These are phyloP conservation scores for Kondoa subrosea DNA, from an alignment of 768 basidiomycete genomes.

Conservation along the genomic window DNA sequence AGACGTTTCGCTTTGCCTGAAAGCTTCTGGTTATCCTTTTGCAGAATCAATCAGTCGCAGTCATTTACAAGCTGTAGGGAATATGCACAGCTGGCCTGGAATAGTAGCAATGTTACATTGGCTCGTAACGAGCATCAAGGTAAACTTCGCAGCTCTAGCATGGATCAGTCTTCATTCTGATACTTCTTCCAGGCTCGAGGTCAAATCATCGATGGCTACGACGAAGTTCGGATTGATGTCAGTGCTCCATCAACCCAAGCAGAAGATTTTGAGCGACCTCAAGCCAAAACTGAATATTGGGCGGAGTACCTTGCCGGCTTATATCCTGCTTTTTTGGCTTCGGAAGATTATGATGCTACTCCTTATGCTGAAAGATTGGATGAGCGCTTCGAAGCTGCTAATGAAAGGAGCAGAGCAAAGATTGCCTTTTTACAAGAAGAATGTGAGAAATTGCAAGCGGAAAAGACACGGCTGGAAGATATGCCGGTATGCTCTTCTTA, in stretches of 20 bases:
- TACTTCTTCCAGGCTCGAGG: slow-evolving; percentile 13
- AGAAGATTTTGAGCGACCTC: slow-evolving; percentile 30
- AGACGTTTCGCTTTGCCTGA: slow-evolving; percentile 59
- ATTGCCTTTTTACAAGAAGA: slow-evolving; percentile 35
- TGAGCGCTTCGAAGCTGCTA: slow-evolving; percentile 18
- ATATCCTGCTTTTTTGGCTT: slow-evolving; percentile 59
- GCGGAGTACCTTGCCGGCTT: slow-evolving; percentile 19
- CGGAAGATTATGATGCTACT: slow-evolving; percentile 47
- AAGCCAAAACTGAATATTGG: slow-evolving; percentile 24
- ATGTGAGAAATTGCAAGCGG: slow-evolving; percentile 20
- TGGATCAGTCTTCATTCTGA: background rate
- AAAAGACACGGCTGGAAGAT: background rate
- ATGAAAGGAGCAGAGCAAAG: slow-evolving; percentile 28
- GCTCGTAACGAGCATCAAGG: slow-evolving; percentile 73
- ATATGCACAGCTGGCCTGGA: slow-evolving; percentile 80
- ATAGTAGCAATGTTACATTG: slow-evolving; percentile 79
- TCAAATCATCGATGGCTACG: slow-evolving; percentile 13
- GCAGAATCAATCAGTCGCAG: slow-evolving; percentile 61
- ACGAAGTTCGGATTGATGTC: slow-evolving; percentile 37
- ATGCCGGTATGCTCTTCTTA: slow-evolving; percentile 1
- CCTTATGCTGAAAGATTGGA: slow-evolving; percentile 17
- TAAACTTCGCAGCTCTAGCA: slow-evolving; percentile 29
- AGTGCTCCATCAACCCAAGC: slow-evolving; percentile 54
- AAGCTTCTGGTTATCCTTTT: slow-evolving; percentile 64
- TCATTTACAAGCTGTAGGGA: slow-evolving; percentile 72